These are phyloP conservation scores for Pascua sp. DNA, from an alignment of 1,284 basidiomycete genomes.

Conservation along the genomic window DNA sequence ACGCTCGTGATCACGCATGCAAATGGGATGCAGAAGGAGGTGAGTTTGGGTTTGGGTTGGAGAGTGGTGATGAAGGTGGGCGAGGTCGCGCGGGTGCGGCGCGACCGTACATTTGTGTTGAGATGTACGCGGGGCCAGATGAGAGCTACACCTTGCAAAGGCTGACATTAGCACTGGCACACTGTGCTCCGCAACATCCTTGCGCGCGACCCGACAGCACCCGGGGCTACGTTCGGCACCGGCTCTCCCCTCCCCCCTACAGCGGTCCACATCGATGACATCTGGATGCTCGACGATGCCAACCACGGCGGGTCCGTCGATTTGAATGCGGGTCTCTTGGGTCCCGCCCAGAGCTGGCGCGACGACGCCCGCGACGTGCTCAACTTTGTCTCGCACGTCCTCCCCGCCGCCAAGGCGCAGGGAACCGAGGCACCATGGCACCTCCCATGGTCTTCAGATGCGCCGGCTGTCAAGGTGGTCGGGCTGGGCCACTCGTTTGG, in stretches of 20 bases:
- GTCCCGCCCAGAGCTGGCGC: conserved; percentile 33
- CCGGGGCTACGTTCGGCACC: conserved; percentile 4
- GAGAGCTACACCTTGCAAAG: too few relatives aligned
- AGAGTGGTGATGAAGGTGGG: too few relatives aligned
- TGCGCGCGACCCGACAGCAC: conserved; percentile 1
- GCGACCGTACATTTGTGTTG: too few relatives aligned
- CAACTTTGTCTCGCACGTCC: conserved; percentile 49
- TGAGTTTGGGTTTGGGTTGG: conserved; percentile 38
- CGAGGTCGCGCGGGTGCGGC: conserved; percentile 40
- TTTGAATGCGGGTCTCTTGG: conserved; percentile 59
- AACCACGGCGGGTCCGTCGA: conserved; percentile 72
- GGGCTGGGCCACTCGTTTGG: conserved; percentile 12
- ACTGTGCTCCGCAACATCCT: conserved; percentile 57
- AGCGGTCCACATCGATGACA: conserved; percentile 58
- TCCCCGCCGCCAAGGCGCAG: conserved; percentile 40
- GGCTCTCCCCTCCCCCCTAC: neutral
- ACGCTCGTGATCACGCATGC: conserved; percentile 73
- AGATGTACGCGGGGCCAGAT: too few relatives aligned
- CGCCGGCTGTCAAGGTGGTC: conserved; percentile 9
- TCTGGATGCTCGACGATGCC: conserved; percentile 73
- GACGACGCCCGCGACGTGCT: conserved; percentile 48
- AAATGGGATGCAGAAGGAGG: conserved; percentile 66
- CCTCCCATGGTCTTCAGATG: conserved; percentile 8
- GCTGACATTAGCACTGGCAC: conserved; percentile 55
- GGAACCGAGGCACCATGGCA: conserved; percentile 4